A percentile compares a stretch with the other conserved stretches of the same genome.
Conservation (phyloP, 2,329 filamentous ascomycete species). For the Leptoxyphium fumago region DNA sequence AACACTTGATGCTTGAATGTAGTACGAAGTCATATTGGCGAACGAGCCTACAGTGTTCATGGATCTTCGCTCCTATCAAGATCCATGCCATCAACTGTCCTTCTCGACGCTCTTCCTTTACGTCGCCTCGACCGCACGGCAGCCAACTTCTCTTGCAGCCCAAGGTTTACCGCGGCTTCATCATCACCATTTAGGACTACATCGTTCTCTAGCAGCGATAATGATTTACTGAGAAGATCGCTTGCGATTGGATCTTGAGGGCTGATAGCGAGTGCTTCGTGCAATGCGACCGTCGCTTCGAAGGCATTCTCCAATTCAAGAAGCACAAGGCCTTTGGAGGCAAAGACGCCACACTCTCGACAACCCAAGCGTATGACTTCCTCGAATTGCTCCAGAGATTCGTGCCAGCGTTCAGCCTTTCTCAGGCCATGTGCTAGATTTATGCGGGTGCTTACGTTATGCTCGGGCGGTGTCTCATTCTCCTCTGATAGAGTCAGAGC, state of each 20-base stretch:
- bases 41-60: too few species aligned
- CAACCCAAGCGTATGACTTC: conserved; percentile 66
- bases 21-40: too few species aligned
- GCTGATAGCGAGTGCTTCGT: conserved; percentile 66
- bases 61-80: too few species aligned
- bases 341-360: conserved; percentile 65
- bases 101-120: neutral
- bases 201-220: conserved; percentile 44
- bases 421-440: conserved; percentile 85
- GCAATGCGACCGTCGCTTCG: conserved; percentile 67
- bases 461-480: conserved; percentile 57
- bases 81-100: too few species aligned
- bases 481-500: conserved; percentile 66
- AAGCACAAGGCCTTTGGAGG: conserved; percentile 69
- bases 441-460: conserved; percentile 70
- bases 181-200: conserved; percentile 30
- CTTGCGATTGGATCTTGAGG: conserved; percentile 72
- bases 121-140: neutral
- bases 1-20: too few species aligned
- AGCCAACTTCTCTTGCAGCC: neutral
- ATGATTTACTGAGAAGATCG: conserved; percentile 58
- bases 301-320: conserved; percentile 61
- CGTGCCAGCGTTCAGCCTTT: conserved; percentile 50
- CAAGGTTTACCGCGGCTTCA: neutral
- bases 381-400: conserved; percentile 69